Conservation (phyloP, 768 basidiomycete genomes). For the Gelatoporia subvermispora region DNA sequence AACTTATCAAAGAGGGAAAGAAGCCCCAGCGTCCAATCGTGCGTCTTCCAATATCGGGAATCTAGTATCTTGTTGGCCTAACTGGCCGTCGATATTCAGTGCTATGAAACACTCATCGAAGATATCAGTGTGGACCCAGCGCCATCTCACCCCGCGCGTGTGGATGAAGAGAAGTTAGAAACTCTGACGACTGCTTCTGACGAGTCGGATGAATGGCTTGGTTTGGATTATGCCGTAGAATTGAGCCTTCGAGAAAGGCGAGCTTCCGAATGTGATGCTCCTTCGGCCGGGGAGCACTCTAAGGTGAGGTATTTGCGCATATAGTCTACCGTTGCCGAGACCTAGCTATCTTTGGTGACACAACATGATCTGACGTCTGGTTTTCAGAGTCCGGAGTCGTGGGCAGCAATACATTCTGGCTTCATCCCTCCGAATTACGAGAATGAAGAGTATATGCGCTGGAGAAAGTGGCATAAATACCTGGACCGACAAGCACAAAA, state of each 20-base stretch:
- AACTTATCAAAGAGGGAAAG: conserved; percentile 8
- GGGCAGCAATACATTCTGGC: conserved; percentile 37
- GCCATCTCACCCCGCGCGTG: background rate
- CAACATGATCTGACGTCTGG: background rate
- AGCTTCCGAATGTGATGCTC: background rate
- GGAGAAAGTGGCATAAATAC: conserved; percentile 42
- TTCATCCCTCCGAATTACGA: conserved; percentile 33
- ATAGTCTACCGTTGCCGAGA: background rate
- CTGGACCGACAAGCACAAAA: conserved; percentile 33
- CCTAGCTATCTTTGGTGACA: background rate
- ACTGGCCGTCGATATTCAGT: conserved; percentile 19
- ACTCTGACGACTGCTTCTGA: conserved; percentile 9
- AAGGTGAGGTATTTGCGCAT: conserved; percentile 22
- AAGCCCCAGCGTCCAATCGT: conserved; percentile 1
- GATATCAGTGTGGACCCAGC: background rate
- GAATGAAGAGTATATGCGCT: conserved; percentile 37
- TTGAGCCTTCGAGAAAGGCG: conserved; percentile 31
- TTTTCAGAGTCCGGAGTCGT: conserved; percentile 39
- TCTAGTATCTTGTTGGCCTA: background rate
- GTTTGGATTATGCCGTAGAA: conserved; percentile 39
- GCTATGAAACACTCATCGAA: background rate
- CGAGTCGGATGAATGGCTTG: conserved; percentile 37
- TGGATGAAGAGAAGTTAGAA: conserved; percentile 13
- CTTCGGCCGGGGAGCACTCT: conserved; percentile 33
- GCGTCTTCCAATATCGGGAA: background rate